Evolutionary conservation across 805 yeast species (phyloP).

Genomic region (Schizosaccharomyces octosporus): DNA sequence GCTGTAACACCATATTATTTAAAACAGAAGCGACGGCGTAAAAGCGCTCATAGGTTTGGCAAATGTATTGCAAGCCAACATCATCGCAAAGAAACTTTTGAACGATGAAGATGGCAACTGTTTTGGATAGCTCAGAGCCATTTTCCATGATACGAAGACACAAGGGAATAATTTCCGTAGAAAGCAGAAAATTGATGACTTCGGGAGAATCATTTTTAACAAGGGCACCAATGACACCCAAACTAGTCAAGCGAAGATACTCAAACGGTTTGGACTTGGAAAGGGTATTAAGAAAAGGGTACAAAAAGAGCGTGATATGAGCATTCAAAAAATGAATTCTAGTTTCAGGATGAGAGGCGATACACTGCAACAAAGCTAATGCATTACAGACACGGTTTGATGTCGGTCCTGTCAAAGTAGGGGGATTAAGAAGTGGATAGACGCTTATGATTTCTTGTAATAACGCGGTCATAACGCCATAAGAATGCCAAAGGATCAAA

Average conservation of each 20-base stretch:
- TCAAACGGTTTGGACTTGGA: slow-evolving; percentile 84
- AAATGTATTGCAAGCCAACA: slow-evolving; percentile 69
- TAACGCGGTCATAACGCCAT: slow-evolving; percentile 74
- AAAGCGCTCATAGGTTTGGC: slow-evolving; percentile 86
- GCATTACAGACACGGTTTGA: slow-evolving; percentile 92
- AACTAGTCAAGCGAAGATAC: slow-evolving; percentile 69
- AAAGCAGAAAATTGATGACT: slow-evolving; percentile 66
- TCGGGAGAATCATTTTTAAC: slow-evolving; percentile 91
- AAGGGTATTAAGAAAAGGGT: slow-evolving; percentile 80
- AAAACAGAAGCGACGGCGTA: slow-evolving; percentile 81
- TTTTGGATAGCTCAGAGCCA: slow-evolving; percentile 76
- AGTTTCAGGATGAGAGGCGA: slow-evolving; percentile 84
- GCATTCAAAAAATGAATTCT: slow-evolving; percentile 66
- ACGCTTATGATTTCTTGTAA: slow-evolving; percentile 75
- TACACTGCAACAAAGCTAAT: slow-evolving; percentile 79
- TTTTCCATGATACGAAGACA: slow-evolving; percentile 89
- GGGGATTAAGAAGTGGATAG: slow-evolving; percentile 74
- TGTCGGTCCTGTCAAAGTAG: slow-evolving; percentile 57
- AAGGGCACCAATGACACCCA: slow-evolving; percentile 90
- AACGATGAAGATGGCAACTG: slow-evolving; percentile 88
- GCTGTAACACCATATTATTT: slow-evolving; percentile 67
- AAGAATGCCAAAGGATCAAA: slow-evolving; percentile 77
- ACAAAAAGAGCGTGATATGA: slow-evolving; percentile 72
- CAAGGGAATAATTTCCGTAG: slow-evolving; percentile 91
- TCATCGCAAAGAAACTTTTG: slow-evolving; percentile 84